Percentiles rank a stretch among this genome's conserved stretches.
Evolutionary conservation across 2,329 filamentous ascomycete species (phyloP).

Genomic region (Trichophyton mentagrophytes): DNA sequence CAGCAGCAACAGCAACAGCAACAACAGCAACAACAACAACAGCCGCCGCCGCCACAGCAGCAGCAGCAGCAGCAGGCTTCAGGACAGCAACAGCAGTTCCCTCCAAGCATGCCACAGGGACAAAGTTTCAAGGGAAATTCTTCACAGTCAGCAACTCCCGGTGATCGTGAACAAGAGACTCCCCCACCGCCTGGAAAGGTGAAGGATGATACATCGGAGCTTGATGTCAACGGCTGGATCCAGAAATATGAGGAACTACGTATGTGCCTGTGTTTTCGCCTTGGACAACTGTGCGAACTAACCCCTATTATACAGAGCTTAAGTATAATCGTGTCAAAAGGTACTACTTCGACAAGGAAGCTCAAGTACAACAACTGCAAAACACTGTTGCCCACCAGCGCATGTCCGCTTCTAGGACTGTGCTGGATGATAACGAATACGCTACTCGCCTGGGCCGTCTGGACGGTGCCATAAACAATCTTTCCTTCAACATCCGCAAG

Average conservation of each 20-base stretch:
- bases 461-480: constrained; percentile 85
- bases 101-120: constrained; percentile 16
- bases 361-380: constrained; percentile 85
- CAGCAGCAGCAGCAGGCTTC: constrained; percentile 4
- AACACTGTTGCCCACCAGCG: constrained; percentile 96
- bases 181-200: constrained; percentile 26
- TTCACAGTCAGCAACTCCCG: constrained; percentile 19
- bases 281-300: not conserved
- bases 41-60: not conserved
- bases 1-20: constrained; percentile 3
- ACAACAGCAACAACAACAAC: constrained; percentile 6
- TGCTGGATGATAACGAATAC: constrained; percentile 92
- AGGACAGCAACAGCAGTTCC: constrained; percentile 8
- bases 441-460: constrained; percentile 75
- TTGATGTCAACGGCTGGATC: constrained; percentile 35
- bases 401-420: constrained; percentile 84
- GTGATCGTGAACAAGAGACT: constrained; percentile 36
- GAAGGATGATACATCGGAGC: constrained; percentile 29
- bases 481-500: constrained; percentile 92
- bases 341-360: constrained; percentile 85
- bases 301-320: constrained; percentile 44
- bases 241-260: constrained; percentile 36
- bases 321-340: constrained; percentile 99
- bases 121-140: constrained; percentile 18
- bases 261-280: constrained; percentile 18